Percentiles rank a stretch among this genome's conserved stretches.
Conservation (phyloP, 1,139 yeast species). For the Saccharomycopsis hybrid region DNA sequence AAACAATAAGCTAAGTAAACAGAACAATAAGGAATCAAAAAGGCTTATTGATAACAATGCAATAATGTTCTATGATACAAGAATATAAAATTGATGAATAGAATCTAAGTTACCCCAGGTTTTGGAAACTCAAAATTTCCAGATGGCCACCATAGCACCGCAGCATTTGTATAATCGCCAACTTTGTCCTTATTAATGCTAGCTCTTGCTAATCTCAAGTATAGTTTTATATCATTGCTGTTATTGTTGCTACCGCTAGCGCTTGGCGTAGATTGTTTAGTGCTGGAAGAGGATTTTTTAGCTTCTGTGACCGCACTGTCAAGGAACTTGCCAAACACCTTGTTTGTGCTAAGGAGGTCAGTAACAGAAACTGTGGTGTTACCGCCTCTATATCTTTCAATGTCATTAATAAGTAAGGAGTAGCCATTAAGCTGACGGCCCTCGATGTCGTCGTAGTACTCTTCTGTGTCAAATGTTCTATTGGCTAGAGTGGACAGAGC, state of each 20-base stretch:
- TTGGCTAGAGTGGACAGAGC: slow-evolving; percentile 5
- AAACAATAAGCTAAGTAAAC: no score
- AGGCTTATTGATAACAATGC: no score
- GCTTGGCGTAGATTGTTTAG: no score
- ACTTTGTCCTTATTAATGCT: slow-evolving; percentile 33
- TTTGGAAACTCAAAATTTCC: slow-evolving; percentile 43
- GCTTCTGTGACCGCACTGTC: slow-evolving; percentile 25
- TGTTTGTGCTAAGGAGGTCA: slow-evolving; percentile 33
- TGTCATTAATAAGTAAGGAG: slow-evolving; percentile 68
- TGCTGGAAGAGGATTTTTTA: slow-evolving; percentile 24
- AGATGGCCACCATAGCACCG: slow-evolving; percentile 43
- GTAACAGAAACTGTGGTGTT: slow-evolving; percentile 38
- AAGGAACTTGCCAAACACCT: slow-evolving; percentile 28
- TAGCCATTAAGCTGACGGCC: slow-evolving; percentile 35
- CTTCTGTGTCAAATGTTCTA: no score
- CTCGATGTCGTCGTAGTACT: slow-evolving; percentile 25
- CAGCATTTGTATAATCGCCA: slow-evolving; percentile 59
- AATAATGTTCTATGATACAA: no score
- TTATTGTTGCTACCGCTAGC: no score
- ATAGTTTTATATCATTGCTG: slow-evolving; percentile 32
- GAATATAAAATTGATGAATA: no score
- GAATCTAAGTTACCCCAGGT: slow-evolving; percentile 40
- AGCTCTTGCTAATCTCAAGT: slow-evolving; percentile 49
- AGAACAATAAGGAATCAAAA: no score
- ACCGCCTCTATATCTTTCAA: slow-evolving; percentile 65